Evolutionary conservation across 148 eudicot genomes (phyloP), one percentile per base, ranked within the genome.

Genomic region (Chenopodium suecicum): DNA sequence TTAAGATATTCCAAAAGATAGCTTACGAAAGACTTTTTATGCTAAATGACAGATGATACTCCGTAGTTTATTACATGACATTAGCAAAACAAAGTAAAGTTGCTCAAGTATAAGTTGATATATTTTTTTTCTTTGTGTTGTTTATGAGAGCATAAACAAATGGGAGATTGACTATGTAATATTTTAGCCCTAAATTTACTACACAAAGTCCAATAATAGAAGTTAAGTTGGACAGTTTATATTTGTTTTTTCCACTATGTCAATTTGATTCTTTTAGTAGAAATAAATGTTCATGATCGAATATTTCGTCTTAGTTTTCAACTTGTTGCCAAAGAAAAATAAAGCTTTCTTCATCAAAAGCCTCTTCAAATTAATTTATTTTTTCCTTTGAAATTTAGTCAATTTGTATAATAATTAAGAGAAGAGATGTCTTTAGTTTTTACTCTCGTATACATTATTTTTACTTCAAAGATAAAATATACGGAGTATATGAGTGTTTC

Each of bases 1-100:
- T 44, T 44, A 37, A 9, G 52, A 72, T n/a, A 37, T 44, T 72
- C 75, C 75, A 44, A 72, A 72, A 72, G 75, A 16, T 72, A 37
- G 22, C 20, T 32, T 17, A 19, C 11, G 2, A 70, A 70, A 20
- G 44, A 34, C 19, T 70, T 1, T 69, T 41, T 32, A 12, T 48
- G 37, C 31, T 37, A 37, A 70, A 17, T 69, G 44, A 23, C 8
- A 68, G 66, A 25, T 22, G 27, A 62, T 12, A 31, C 32, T 31
- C 32, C 32, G 32, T 31, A 31, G 32, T 31, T 41, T 41, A 41
- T 41, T 41, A 41, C 12, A 29, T 20, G 37, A 29, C 22, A 68
- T 68, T 31, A 31, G 14, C 7, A 68, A 68, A 68, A 29, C 22
- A 16, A 32, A 68, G 44, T 31, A 68, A 11, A 68, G 44, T 68